A percentile compares a stretch with the other conserved stretches of the same genome.
These are phyloP conservation scores for Phytophthora rubi DNA, from an alignment of 352 stramenopile genomes.

Conservation along the genomic window DNA sequence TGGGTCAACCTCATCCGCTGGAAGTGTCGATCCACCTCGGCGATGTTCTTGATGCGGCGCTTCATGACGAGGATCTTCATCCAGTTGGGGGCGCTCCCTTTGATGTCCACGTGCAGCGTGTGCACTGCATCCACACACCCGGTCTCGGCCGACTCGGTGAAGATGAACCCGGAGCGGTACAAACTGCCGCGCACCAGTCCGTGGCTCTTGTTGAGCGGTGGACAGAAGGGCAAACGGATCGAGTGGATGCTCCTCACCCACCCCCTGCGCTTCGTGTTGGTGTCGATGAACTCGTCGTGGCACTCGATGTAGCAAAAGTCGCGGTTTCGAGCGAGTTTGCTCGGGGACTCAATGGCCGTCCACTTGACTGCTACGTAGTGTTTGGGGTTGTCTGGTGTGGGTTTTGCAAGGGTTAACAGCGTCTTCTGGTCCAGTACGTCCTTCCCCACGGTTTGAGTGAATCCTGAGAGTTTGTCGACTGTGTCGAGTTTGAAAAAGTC, in stretches of 20 bases:
- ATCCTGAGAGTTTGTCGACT: constrained; percentile 70
- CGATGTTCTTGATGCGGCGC: constrained; percentile 77
- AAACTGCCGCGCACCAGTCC: constrained; percentile 73
- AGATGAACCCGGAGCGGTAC: constrained; percentile 83
- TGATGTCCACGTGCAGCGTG: constrained; percentile 82
- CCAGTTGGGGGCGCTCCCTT: constrained; percentile 79
- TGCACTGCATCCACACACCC: constrained; percentile 75
- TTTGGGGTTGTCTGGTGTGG: constrained; percentile 76
- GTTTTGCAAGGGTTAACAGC: constrained; percentile 66
- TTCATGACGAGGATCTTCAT: constrained; percentile 83
- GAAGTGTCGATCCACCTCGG: constrained; percentile 74
- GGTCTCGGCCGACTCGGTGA: constrained; percentile 63
- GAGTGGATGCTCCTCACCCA: constrained; percentile 85
- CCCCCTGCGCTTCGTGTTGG: constrained; percentile 63
- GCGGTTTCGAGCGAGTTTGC: constrained; percentile 75
- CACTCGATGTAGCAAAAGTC: constrained; percentile 89
- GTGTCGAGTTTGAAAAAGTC: constrained; percentile 85
- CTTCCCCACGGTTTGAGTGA: constrained; percentile 74
- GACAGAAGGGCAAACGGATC: constrained; percentile 78
- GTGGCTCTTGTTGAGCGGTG: constrained; percentile 57
- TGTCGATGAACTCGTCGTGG: constrained; percentile 87
- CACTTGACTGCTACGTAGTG: constrained; percentile 88
- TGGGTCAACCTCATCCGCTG: constrained; percentile 61
- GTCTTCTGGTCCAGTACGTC: constrained; percentile 85
- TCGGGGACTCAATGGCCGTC: constrained; percentile 78